Percentiles rank a stretch among this genome's conserved stretches.
These are phyloP conservation scores for Agarophyton chilense DNA, from an alignment of 23 red algal species.

Conservation along the genomic window DNA sequence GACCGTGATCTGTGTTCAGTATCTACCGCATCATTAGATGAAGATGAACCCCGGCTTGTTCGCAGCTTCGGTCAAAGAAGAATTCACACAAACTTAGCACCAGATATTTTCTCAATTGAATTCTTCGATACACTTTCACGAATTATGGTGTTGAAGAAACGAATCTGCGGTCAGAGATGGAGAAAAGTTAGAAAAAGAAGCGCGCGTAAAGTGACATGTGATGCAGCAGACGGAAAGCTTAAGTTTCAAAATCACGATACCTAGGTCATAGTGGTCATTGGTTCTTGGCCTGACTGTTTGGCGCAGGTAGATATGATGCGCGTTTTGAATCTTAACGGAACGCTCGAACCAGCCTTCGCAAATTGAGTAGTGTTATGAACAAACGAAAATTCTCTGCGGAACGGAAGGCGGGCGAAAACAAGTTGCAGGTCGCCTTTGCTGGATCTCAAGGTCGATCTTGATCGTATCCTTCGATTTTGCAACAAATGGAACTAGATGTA, in stretches of 20 bases:
- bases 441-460: neutral
- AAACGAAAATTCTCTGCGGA: neutral
- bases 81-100: conserved; percentile 13
- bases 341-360: neutral
- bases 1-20: neutral
- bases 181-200: neutral
- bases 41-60: conserved; percentile 16
- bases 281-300: conserved; percentile 2
- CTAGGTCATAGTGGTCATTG: neutral
- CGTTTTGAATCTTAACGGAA: conserved; percentile 16
- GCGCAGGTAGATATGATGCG: no score
- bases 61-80: conserved; percentile 22
- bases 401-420: conserved; percentile 9
- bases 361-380: conserved; percentile 3
- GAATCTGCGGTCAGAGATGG: neutral
- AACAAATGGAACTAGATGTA: neutral
- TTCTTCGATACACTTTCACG: neutral
- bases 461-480: conserved; percentile 22
- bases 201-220: neutral
- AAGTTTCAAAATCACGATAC: neutral
- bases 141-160: neutral
- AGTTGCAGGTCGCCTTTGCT: neutral
- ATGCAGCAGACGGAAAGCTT: neutral
- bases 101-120: neutral
- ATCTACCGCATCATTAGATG: neutral